Conservation (phyloP, 2,329 filamentous ascomycete genomes). For the Aspergillus proliferans region DNA sequence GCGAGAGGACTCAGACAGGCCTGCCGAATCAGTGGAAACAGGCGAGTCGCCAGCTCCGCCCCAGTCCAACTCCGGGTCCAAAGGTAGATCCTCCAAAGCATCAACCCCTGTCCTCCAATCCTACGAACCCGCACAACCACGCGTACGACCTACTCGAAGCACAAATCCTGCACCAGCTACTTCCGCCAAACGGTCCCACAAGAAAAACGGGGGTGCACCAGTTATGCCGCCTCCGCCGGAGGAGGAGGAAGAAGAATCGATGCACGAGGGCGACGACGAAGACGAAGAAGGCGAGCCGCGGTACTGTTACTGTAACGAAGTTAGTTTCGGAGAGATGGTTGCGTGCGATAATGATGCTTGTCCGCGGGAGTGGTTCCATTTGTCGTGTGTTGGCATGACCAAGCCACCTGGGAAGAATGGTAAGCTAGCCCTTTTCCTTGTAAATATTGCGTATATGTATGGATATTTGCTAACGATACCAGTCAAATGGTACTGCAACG, state of each 20-base stretch:
- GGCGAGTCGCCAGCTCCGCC: conserved; percentile 22
- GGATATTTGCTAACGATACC: conserved; percentile 16
- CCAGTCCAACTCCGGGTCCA: conserved; percentile 11
- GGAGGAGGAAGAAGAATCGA: conserved; percentile 38
- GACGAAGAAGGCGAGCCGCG: conserved; percentile 63
- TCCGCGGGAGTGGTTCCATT: conserved; percentile 74
- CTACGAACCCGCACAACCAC: conserved; percentile 28
- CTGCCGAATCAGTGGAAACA: conserved; percentile 27
- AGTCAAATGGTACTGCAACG: conserved; percentile 80
- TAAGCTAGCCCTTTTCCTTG: conserved; percentile 41
- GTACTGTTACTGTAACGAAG: conserved; percentile 74
- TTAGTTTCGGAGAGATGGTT: conserved; percentile 80
- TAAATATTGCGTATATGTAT: neutral
- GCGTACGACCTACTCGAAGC: conserved; percentile 30
- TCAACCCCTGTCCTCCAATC: conserved; percentile 35
- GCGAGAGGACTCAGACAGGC: conserved; percentile 31
- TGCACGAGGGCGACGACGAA: conserved; percentile 52
- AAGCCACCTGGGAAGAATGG: conserved; percentile 70
- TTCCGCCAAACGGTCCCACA: conserved; percentile 30
- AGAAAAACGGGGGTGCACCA: conserved; percentile 25
- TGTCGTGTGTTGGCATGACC: conserved; percentile 73
- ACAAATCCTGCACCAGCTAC: conserved; percentile 24
- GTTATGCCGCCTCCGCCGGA: conserved; percentile 20
- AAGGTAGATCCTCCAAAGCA: conserved; percentile 36
- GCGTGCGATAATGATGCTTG: conserved; percentile 70